Percentiles rank a stretch among this genome's conserved stretches.
phyloP scores from a whole-genome alignment of 306 rosid species.

The Acacia confusa region DNA sequence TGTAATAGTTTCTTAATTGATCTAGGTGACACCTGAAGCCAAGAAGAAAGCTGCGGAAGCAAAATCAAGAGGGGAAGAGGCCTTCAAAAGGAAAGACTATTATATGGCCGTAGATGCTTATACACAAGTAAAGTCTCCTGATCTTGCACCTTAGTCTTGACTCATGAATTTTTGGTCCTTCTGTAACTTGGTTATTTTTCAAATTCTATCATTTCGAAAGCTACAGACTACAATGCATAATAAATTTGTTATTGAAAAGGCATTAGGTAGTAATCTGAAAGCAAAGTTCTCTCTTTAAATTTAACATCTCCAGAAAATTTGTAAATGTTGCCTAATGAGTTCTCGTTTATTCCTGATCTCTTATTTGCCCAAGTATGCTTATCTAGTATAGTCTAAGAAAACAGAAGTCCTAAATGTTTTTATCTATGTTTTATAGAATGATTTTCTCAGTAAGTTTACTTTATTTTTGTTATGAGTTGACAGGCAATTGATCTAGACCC shows the following conservation, averaged over 20 bases:
- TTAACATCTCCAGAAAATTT: background rate
- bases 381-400: background rate
- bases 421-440: background rate
- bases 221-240: background rate
- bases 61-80: slow-evolving; percentile 87
- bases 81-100: slow-evolving; percentile 69
- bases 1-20: slow-evolving; percentile 28
- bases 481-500: slow-evolving; percentile 92
- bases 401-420: background rate
- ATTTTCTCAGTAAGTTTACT: slow-evolving; percentile 6
- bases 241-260: background rate
- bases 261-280: background rate
- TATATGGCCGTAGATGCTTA: slow-evolving; percentile 75
- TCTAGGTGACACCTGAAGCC: slow-evolving; percentile 80
- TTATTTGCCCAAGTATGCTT: background rate
- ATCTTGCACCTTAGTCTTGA: slow-evolving; percentile 8
- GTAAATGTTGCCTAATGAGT: background rate
- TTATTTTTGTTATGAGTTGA: slow-evolving; percentile 24
- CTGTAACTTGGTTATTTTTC: background rate
- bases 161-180: slow-evolving; percentile 23
- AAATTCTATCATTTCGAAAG: background rate
- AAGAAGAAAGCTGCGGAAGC: slow-evolving; percentile 90
- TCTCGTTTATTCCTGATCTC: background rate
- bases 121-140: slow-evolving; percentile 63
- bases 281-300: background rate